A percentile compares a stretch with the other conserved stretches of the same genome.
These are phyloP conservation scores for Phytopythium mirpurense DNA, from an alignment of 352 stramenopile genomes.

Conservation along the genomic window DNA sequence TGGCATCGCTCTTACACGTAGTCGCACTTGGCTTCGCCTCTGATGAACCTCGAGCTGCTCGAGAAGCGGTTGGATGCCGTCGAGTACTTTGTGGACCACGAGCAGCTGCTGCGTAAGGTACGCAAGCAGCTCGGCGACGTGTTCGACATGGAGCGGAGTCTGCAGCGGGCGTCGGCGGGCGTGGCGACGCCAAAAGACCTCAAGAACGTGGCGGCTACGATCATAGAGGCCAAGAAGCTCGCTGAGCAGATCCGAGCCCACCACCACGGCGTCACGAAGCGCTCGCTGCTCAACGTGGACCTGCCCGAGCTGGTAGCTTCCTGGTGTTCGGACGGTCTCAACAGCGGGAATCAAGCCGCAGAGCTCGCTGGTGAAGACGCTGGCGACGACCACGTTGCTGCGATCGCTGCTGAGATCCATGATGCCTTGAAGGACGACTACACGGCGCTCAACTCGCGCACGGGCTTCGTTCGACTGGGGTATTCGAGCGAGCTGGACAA, in stretches of 20 bases:
- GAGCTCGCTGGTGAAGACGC: background rate
- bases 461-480: slow-evolving; percentile 46
- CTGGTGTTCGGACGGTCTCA: slow-evolving; percentile 17
- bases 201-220: slow-evolving; percentile 54
- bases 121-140: slow-evolving; percentile 52
- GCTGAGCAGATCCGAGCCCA: slow-evolving; percentile 24
- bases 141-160: slow-evolving; percentile 67
- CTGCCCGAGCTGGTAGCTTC: slow-evolving; percentile 24
- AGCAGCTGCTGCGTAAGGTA: slow-evolving; percentile 39
- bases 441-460: slow-evolving; percentile 49
- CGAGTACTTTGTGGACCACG: slow-evolving; percentile 38
- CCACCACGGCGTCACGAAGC: slow-evolving; percentile 14
- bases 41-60: slow-evolving; percentile 53
- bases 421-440: slow-evolving; percentile 61
- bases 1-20: too few species aligned
- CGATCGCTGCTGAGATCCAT: slow-evolving; percentile 36
- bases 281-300: slow-evolving; percentile 10
- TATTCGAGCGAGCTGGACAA: slow-evolving; percentile 58
- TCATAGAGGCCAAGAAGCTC: slow-evolving; percentile 41
- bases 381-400: slow-evolving; percentile 14
- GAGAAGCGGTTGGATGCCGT: slow-evolving; percentile 48
- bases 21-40: slow-evolving; percentile 57
- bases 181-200: slow-evolving; percentile 65
- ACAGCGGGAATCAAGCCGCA: background rate
- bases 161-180: slow-evolving; percentile 58